These are phyloP conservation scores for Hypoxylon sp. DNA, from an alignment of 2,329 filamentous ascomycete species.

Conservation along the genomic window DNA sequence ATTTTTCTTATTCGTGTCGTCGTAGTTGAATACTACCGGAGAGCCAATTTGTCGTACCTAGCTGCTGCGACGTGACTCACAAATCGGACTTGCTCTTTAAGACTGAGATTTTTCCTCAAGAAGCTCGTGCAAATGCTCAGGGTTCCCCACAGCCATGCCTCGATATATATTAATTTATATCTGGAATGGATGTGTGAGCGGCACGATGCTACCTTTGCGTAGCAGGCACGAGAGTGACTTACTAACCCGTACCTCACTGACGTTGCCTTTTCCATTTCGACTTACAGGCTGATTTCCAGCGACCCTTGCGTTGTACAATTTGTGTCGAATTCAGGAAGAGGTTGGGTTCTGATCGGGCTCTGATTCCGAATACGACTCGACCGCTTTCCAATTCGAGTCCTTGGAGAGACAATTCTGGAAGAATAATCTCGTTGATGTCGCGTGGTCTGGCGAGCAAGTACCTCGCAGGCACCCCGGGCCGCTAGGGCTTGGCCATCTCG, in stretches of 20 bases:
- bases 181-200: slow-evolving; percentile 9
- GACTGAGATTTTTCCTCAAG: slow-evolving; percentile 3
- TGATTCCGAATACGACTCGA: slow-evolving; percentile 17
- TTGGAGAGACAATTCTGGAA: slow-evolving; percentile 4
- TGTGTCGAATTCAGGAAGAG: slow-evolving; percentile 4
- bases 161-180: slow-evolving; percentile 22
- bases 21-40: slow-evolving; percentile 9
- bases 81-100: background rate
- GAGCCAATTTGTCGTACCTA: too few species aligned
- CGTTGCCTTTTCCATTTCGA: slow-evolving; percentile 18
- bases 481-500: too few species aligned
- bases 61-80: slow-evolving; percentile 22
- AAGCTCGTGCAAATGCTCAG: slow-evolving; percentile 1
- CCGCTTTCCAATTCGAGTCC: background rate
- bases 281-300: slow-evolving; percentile 26
- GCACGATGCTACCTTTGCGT: slow-evolving; percentile 11
- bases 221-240: slow-evolving; percentile 13
- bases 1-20: slow-evolving; percentile 11
- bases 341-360: slow-evolving; percentile 5
- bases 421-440: slow-evolving; percentile 9
- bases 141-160: slow-evolving; percentile 26
- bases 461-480: too few species aligned
- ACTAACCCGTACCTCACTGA: slow-evolving; percentile 20
- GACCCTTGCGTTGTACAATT: slow-evolving; percentile 7
- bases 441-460: slow-evolving; percentile 18